These are phyloP conservation scores for Candida golubevii DNA, from an alignment of 805 yeast species.

Conservation along the genomic window DNA sequence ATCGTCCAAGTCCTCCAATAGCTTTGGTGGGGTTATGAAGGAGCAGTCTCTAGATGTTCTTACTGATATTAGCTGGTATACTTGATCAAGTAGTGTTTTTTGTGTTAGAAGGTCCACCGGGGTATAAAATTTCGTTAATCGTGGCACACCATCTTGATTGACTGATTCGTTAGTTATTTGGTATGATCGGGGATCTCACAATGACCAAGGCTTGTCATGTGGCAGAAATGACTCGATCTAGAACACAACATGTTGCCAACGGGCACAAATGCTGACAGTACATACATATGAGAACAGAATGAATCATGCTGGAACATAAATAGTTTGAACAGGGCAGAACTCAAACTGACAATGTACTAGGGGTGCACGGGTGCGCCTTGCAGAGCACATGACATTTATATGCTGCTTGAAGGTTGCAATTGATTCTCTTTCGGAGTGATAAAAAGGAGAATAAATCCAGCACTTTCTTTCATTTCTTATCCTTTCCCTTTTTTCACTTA, in stretches of 20 bases:
- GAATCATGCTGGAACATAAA: conserved; percentile 54
- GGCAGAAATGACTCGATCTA: background rate
- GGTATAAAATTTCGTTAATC: conserved; percentile 86
- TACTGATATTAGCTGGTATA: conserved; percentile 67
- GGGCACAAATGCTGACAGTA: conserved; percentile 12
- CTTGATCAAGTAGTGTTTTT: conserved; percentile 72
- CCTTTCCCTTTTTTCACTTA: too few species aligned
- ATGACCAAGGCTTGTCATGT: background rate
- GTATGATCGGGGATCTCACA: background rate
- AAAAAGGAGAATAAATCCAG: too few species aligned
- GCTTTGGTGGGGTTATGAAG: conserved; percentile 84
- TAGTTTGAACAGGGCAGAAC: background rate
- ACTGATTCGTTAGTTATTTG: conserved; percentile 42
- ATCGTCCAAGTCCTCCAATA: conserved; percentile 62
- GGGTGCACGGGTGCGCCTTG: conserved; percentile 2
- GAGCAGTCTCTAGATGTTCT: conserved; percentile 78
- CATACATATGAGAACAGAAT: conserved; percentile 78
- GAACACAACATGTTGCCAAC: background rate
- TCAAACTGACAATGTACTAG: background rate
- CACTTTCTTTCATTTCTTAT: too few species aligned
- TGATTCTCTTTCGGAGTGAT: background rate
- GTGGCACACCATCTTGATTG: conserved; percentile 85
- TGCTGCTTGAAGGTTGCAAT: background rate
- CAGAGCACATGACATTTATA: background rate
- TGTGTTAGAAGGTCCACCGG: conserved; percentile 86